Conservation (phyloP, 139 green algal genomes). For the Tetradesmus lagerheimii region DNA sequence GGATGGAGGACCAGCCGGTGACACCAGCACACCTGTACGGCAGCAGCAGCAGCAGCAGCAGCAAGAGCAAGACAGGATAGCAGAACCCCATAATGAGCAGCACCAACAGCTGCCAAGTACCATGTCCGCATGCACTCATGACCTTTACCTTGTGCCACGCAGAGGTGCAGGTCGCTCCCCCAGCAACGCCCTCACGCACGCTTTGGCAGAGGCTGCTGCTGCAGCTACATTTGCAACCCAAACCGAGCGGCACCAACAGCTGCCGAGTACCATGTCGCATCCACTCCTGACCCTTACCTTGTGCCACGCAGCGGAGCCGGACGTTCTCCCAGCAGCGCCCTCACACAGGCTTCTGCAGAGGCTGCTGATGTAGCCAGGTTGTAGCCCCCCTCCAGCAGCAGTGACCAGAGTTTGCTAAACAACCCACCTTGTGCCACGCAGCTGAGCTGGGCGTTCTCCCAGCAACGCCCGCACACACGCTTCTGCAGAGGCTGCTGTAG, state of each 20-base stretch:
- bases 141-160: neutral
- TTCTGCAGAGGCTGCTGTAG: neutral
- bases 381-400: constrained; percentile 78
- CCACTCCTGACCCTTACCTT: neutral
- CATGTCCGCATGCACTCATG: too few relatives aligned
- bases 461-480: neutral
- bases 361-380: constrained; percentile 69
- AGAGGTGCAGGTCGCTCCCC: neutral
- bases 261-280: neutral
- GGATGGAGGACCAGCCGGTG: neutral
- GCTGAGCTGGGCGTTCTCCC: neutral
- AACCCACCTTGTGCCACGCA: neutral
- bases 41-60: neutral
- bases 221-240: too few relatives aligned
- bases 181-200: neutral
- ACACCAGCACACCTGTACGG: neutral
- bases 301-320: constrained; percentile 48
- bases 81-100: too few relatives aligned
- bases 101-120: too few relatives aligned
- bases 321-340: constrained; percentile 75
- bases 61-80: too few relatives aligned
- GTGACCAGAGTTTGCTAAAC: neutral
- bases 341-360: constrained; percentile 67
- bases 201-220: neutral
- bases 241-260: neutral